Percentiles rank a stretch among this genome's conserved stretches.
Evolutionary conservation across 139 green algal species (phyloP).

Genomic region (Tetratostichococcus sp.): DNA sequence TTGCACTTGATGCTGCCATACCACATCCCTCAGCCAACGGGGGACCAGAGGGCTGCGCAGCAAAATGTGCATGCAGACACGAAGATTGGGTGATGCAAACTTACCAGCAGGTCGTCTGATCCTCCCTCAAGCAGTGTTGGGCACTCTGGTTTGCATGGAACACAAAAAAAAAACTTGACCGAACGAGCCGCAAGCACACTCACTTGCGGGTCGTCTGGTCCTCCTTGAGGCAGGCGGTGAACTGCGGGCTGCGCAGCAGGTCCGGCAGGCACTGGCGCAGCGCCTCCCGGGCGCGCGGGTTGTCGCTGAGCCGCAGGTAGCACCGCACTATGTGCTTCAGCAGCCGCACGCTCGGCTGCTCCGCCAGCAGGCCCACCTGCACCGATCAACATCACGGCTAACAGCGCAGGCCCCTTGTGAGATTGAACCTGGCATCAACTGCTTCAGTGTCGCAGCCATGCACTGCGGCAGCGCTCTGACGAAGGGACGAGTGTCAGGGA

Average conservation of each 20-base stretch:
- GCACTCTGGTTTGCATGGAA: too few species aligned
- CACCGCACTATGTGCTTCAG: constrained; percentile 99
- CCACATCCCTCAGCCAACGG: too few species aligned
- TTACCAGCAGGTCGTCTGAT: constrained; percentile 82
- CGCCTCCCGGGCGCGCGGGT: constrained; percentile 80
- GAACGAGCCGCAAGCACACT: neutral
- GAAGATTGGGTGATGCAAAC: neutral
- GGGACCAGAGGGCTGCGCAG: too few species aligned
- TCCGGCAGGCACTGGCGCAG: constrained; percentile 91
- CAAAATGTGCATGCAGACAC: too few species aligned
- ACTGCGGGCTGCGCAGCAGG: constrained; percentile 80
- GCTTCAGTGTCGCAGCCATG: too few species aligned
- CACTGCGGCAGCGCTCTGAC: too few species aligned
- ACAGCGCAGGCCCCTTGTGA: too few species aligned
- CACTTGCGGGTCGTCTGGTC: constrained; percentile 85
- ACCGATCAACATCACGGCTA: too few species aligned
- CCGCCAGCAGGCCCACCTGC: constrained; percentile 54
- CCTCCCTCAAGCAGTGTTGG: constrained; percentile 92
- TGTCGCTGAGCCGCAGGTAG: constrained; percentile 86
- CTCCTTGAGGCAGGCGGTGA: constrained; percentile 91
- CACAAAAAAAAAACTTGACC: too few species aligned
- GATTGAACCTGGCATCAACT: too few species aligned
- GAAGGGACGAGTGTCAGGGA: too few species aligned
- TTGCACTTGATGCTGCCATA: too few species aligned
- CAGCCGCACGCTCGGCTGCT: constrained; percentile 87